Evolutionary conservation across 208 protist genomes (phyloP), one percentile per base, ranked within the genome.

Genomic region (Tritrichomonas foetus): DNA sequence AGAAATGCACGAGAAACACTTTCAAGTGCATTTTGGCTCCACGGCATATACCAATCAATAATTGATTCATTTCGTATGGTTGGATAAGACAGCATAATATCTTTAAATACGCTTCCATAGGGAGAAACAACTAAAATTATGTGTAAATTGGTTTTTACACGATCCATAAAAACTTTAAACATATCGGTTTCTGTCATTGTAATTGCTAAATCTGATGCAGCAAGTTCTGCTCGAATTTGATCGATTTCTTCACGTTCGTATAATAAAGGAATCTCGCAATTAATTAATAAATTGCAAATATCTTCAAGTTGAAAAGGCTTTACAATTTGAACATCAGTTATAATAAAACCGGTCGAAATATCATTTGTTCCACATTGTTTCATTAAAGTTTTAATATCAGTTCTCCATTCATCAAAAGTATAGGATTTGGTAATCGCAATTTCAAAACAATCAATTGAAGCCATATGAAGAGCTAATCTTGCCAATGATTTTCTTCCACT

Each of bases 251-350:
- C 95, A 22, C 50, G 27, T 14, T 93, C 94, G 96, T 99, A 98
- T n/a, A 99, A 94, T 93, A 98, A 98, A 20, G 98, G 98, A 93
- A 99, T 97, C 95, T 99, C 98, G 93, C 98, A 98, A 30, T 97
- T 97, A 96, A 98, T 99, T n/a, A 99, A 96, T 57, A 99, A 97
- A 95, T 98, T 99, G 95, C 98, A 99, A 82, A 99, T 96, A 96
- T 99, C 98, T 95, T 99, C 98, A 33, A 99, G 96, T 96, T 99
- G 98, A 92, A 97, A 94, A 94, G 98, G 97, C 49, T 97, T 94
- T 27, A 98, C 96, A 93, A 99, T 97, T 95, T 99, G 97, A 9
- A 97, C 96, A 95, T 99, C 98, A 50, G 97, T 97, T 49, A 99
- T 95, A 69, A 99, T 97, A 94, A 99, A 99, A 33, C 98, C 95